These are phyloP conservation scores for Candida mattraensis DNA, from an alignment of 805 yeast genomes.

Conservation along the genomic window DNA sequence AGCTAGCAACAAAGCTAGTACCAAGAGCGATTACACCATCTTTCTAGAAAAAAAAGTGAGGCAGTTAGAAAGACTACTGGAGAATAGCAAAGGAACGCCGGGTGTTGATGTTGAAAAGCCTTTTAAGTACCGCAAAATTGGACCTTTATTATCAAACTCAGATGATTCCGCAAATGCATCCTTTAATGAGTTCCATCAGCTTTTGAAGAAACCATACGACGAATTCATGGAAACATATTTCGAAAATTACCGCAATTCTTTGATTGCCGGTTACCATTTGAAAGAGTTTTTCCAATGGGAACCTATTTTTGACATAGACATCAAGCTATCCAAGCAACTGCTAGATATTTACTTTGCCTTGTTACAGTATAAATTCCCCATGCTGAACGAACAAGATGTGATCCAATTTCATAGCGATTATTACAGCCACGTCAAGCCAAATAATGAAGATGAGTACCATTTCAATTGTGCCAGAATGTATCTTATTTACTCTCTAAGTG, in stretches of 20 bases:
- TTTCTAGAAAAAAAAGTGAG: constrained; percentile 56
- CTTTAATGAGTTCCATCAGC: constrained; percentile 19
- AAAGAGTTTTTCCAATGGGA: constrained; percentile 45
- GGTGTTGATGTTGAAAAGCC: constrained; percentile 14
- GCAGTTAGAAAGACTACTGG: constrained; percentile 49
- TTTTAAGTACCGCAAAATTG: constrained; percentile 31
- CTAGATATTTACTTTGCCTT: constrained; percentile 56
- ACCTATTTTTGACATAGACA: constrained; percentile 54
- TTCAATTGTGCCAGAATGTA: constrained; percentile 57
- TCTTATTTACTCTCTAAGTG: constrained; percentile 51
- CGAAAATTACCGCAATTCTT: constrained; percentile 18
- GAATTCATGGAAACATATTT: constrained; percentile 20
- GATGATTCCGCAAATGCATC: constrained; percentile 8
- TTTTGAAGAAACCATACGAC: constrained; percentile 22
- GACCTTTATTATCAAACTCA: constrained; percentile 17
- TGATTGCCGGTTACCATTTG: constrained; percentile 46
- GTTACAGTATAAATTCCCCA: constrained; percentile 56
- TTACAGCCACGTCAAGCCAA: constrained; percentile 29
- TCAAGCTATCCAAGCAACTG: constrained; percentile 47
- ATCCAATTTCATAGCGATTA: constrained; percentile 50
- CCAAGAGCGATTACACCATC: constrained; percentile 56
- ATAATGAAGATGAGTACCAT: constrained; percentile 43
- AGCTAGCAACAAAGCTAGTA: constrained; percentile 36
- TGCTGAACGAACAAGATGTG: constrained; percentile 52
- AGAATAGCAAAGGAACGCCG: constrained; percentile 19